Evolutionary conservation across 169 alveolate species (phyloP).

Genomic region (Perkinsus chesapeaki): DNA sequence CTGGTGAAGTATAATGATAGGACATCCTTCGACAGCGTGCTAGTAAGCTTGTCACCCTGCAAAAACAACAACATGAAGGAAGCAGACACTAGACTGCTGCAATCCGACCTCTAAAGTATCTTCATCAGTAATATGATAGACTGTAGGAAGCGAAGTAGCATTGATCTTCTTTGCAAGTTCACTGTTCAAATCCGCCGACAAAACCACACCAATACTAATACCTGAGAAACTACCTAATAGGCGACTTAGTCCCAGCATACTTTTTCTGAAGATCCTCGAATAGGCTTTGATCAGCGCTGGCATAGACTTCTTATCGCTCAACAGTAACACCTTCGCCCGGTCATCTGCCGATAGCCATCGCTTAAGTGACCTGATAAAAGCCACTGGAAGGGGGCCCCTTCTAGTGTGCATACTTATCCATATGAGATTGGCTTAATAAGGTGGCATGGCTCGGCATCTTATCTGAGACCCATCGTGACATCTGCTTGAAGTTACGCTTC

Average conservation of each 20-base stretch:
- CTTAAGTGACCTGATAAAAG: neutral
- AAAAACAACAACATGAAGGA: neutral
- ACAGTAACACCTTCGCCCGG: neutral
- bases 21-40: neutral
- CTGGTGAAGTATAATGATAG: neutral
- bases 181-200: neutral
- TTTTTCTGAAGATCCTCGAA: neutral
- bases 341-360: neutral
- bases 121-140: neutral
- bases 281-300: neutral
- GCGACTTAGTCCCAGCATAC: neutral
- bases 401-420: neutral
- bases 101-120: neutral
- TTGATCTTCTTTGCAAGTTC: neutral
- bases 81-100: neutral
- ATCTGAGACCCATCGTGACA: neutral
- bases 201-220: neutral
- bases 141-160: neutral
- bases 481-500: neutral
- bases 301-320: neutral
- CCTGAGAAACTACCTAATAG: neutral
- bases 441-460: neutral
- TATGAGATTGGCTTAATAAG: neutral
- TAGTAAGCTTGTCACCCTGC: neutral
- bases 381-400: neutral